Evolutionary conservation across 2,329 filamentous ascomycete genomes (phyloP).

Genomic region (Ceratocystis lukuohia): DNA sequence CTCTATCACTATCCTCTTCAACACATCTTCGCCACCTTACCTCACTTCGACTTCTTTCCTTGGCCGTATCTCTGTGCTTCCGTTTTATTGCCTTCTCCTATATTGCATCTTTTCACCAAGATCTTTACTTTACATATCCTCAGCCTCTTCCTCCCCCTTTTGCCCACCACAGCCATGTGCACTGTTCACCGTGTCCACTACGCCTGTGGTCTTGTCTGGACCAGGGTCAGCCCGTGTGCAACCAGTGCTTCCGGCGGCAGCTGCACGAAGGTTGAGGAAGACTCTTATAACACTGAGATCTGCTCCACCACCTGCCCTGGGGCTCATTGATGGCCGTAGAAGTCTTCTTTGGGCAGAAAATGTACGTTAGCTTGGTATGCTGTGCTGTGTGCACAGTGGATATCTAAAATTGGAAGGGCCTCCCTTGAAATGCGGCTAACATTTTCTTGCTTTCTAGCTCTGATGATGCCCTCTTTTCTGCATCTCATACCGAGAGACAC

Average conservation of each 20-base stretch:
- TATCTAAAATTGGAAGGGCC: not conserved
- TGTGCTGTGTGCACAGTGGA: too few relatives aligned
- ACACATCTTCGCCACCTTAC: not conserved
- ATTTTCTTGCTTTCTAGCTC: not conserved
- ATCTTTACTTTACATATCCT: too few relatives aligned
- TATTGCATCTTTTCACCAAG: not conserved
- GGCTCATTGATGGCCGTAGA: not conserved
- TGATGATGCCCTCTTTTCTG: not conserved
- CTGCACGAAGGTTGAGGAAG: not conserved
- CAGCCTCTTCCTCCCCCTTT: too few relatives aligned
- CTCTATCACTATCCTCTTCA: conserved; percentile 3
- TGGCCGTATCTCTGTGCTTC: not conserved
- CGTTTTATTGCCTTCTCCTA: not conserved
- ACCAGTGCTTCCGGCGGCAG: not conserved
- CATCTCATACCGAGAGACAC: not conserved
- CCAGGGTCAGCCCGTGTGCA: conserved; percentile 6
- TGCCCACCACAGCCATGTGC: conserved; percentile 8
- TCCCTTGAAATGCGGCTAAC: not conserved
- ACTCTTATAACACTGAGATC: not conserved
- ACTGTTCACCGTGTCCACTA: conserved; percentile 12
- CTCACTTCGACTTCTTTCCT: conserved; percentile 1
- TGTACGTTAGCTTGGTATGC: not conserved
- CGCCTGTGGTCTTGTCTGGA: conserved; percentile 11
- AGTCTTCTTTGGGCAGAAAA: not conserved
- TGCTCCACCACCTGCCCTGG: conserved; percentile 1